Base-by-base conservation (phyloP, 164 flowering plant species). In the Aristolochia californica region DNA sequence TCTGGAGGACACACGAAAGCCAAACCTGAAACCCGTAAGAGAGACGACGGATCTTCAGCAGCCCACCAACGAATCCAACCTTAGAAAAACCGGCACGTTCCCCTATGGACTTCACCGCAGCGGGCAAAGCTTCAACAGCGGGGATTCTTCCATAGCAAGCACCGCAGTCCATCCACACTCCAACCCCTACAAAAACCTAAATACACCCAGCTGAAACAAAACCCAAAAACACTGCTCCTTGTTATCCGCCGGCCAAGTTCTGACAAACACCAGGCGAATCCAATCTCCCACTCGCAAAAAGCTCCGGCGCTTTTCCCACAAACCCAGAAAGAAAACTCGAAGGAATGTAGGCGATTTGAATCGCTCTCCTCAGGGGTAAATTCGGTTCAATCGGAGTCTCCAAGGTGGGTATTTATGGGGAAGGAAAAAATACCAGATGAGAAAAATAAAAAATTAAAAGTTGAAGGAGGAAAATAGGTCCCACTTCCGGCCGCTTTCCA, bases 81-180 rank as follows among this genome's bases (percentile, higher is more conserved):
- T 43, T 28, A 60, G 61, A 57, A 26, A 38, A 60, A 56, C 30
- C 30, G 15, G 22, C 53, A 23, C 9, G 50, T 56, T 20, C 57
- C 26, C 66, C 59, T 34, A 20, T 30, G 5, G 69, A 43, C 62
- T 56, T 58, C 60, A 62, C 68, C 65, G 14, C 62, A 20, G 49
- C 26, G 62, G 63, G 70, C 54, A 63, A 66, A 24, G 65, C 67
- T 57, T 66, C 66, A 47, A 60, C 38, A 28, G 58, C 43, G 43
- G 66, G 55, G 66, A 43, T 56, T 21, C 22, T 43, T 49, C 61
- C 61, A 72, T 55, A 56, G 48, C 66, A 68, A 28, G 65, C 72
- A 62, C 77, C 62, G 70, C 66, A 53, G 66, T 78, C 85, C 82
- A 80, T 80, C 60, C 70, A 72, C 70, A 68, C 45, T 18, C 16